Percentiles rank a stretch among this genome's conserved stretches.
Evolutionary conservation across 805 yeast genomes (phyloP).

Genomic region (Saccharomycopsis amapae): DNA sequence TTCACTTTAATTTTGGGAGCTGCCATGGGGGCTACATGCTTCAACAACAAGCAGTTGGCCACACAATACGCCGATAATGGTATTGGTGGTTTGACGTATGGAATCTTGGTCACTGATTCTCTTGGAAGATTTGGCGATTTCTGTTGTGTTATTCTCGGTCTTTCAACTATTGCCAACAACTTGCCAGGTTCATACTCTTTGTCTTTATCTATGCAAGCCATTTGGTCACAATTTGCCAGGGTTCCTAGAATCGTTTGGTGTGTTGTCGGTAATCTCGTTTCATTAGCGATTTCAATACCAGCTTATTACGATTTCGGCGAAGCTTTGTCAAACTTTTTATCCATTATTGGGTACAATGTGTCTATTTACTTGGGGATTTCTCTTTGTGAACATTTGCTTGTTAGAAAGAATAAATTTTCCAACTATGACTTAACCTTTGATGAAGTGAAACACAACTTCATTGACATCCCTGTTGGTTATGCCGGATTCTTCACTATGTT

Average conservation of each 20-base stretch:
- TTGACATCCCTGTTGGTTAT: constrained; percentile 56
- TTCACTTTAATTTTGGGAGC: constrained; percentile 81
- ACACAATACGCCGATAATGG: constrained; percentile 44
- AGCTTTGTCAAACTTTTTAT: constrained; percentile 83
- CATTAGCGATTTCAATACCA: constrained; percentile 84
- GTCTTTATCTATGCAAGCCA: constrained; percentile 78
- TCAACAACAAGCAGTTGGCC: constrained; percentile 38
- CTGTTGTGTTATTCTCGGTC: constrained; percentile 74
- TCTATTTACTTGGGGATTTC: constrained; percentile 75
- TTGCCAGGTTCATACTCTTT: constrained; percentile 92
- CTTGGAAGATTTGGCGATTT: constrained; percentile 86
- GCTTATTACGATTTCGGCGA: constrained; percentile 66
- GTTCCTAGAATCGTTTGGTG: constrained; percentile 86
- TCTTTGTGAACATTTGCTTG: constrained; percentile 74
- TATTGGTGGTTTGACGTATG: constrained; percentile 79
- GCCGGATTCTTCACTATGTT: constrained; percentile 76
- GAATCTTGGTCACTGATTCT: constrained; percentile 69
- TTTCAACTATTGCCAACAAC: constrained; percentile 86
- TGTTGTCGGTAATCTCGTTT: constrained; percentile 59
- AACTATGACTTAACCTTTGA: constrained; percentile 60
- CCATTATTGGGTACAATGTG: constrained; percentile 83
- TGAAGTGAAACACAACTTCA: constrained; percentile 34
- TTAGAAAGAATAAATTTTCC: constrained; percentile 46
- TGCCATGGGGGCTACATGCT: constrained; percentile 68
- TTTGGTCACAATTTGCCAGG: constrained; percentile 64